Percentiles rank a stretch among this genome's conserved stretches.
phyloP scores from a whole-genome alignment of 140 eudicot genomes.

The Cichorium intybus region DNA sequence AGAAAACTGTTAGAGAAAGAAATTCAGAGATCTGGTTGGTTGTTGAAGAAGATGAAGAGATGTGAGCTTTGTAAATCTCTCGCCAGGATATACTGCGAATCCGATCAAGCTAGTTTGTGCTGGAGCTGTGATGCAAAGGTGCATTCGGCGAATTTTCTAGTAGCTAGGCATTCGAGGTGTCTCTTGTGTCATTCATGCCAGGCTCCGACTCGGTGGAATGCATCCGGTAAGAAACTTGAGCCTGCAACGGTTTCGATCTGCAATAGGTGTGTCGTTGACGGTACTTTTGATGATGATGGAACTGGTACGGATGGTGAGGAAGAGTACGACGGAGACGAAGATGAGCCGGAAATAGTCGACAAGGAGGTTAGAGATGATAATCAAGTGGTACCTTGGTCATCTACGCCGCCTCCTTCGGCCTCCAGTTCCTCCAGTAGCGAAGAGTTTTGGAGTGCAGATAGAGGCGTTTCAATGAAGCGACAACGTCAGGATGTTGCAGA shows the following conservation, averaged over 20 bases:
- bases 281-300: constrained; percentile 9
- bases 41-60: constrained; percentile 27
- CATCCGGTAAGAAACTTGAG: constrained; percentile 46
- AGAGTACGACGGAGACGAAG: constrained; percentile 20
- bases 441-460: constrained; percentile 14
- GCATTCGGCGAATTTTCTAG: constrained; percentile 75
- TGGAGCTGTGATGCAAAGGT: constrained; percentile 71
- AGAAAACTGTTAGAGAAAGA: constrained; percentile 21
- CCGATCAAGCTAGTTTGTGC: constrained; percentile 72
- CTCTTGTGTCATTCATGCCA: constrained; percentile 60
- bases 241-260: constrained; percentile 47
- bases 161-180: constrained; percentile 48
- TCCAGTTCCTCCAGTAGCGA: constrained; percentile 38
- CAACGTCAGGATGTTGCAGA: constrained; percentile 27
- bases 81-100: constrained; percentile 46
- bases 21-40: constrained; percentile 15
- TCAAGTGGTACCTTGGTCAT: constrained; percentile 58
- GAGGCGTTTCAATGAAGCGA: constrained; percentile 31
- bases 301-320: constrained; percentile 23
- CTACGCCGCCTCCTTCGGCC: constrained; percentile 42
- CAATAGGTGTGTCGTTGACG: constrained; percentile 34
- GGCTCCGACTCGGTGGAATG: constrained; percentile 63
- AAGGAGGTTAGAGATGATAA: constrained; percentile 33
- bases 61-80: constrained; percentile 52
- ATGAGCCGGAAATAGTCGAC: constrained; percentile 14